A percentile compares a stretch with the other conserved stretches of the same genome.
Conservation (phyloP, 1,284 basidiomycete species). For the Fomitiporia mediterranea region DNA sequence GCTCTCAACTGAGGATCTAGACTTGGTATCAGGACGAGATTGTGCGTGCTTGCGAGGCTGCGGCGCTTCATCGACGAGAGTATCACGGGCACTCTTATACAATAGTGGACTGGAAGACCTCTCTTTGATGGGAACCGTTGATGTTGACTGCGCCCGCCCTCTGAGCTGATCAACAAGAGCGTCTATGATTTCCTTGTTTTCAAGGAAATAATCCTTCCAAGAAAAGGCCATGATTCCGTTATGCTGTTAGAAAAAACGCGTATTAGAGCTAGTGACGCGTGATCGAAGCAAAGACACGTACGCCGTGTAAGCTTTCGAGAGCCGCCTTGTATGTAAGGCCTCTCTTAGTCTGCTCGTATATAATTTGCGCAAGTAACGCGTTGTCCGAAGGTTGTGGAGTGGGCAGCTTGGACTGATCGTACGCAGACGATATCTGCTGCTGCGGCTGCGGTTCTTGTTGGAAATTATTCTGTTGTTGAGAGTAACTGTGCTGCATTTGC, state of each 20-base stretch:
- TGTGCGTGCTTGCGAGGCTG: background rate
- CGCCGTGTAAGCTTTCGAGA: slow-evolving; percentile 41
- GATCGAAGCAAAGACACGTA: slow-evolving; percentile 26
- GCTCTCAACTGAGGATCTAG: background rate
- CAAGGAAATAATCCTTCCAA: slow-evolving; percentile 73
- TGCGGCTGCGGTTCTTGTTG: background rate
- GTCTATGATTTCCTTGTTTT: slow-evolving; percentile 55
- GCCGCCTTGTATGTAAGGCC: slow-evolving; percentile 22
- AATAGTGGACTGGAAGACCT: background rate
- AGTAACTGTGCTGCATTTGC: slow-evolving; percentile 17
- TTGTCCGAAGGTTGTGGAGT: slow-evolving; percentile 12
- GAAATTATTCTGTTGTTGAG: background rate
- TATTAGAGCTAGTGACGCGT: slow-evolving; percentile 1
- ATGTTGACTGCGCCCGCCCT: slow-evolving; percentile 6
- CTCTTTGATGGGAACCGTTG: background rate
- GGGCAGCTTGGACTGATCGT: slow-evolving; percentile 6
- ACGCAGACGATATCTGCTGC: background rate
- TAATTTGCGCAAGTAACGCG: slow-evolving; percentile 15
- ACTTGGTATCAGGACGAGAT: background rate
- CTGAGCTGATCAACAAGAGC: slow-evolving; percentile 36
- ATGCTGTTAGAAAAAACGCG: slow-evolving; percentile 32
- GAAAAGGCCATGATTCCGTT: slow-evolving; percentile 43
- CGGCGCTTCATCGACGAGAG: background rate
- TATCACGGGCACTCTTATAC: slow-evolving; percentile 1
- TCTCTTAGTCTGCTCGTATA: slow-evolving; percentile 15